A percentile compares a stretch with the other conserved stretches of the same genome.
Conservation (phyloP, 257 asterid genomes). For the Solanum dulcamara region DNA sequence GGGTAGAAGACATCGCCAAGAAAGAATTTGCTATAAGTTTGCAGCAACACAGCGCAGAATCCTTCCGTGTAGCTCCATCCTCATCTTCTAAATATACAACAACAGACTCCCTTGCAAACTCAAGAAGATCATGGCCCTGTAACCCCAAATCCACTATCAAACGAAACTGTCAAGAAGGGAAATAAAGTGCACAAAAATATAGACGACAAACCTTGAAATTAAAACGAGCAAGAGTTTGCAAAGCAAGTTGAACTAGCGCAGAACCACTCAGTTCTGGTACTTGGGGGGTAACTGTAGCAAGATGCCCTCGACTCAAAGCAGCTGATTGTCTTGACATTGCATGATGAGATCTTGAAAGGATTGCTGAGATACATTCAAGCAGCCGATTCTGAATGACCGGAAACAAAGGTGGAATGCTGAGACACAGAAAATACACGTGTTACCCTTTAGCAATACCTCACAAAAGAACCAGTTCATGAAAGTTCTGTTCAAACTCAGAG, state of each 20-base stretch:
- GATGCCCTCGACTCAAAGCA: slow-evolving; percentile 44
- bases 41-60: slow-evolving; percentile 98
- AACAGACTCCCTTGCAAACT: slow-evolving; percentile 88
- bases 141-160: slow-evolving; percentile 3
- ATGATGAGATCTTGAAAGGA: slow-evolving; percentile 69
- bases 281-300: slow-evolving; percentile 49
- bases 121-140: slow-evolving; percentile 97
- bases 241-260: slow-evolving; percentile 85
- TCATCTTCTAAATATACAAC: slow-evolving; percentile 88
- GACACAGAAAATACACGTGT: slow-evolving; percentile 10
- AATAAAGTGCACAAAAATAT: not conserved
- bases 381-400: slow-evolving; percentile 78
- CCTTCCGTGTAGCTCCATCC: slow-evolving; percentile 90
- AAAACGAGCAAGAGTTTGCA: slow-evolving; percentile 85
- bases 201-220: slow-evolving; percentile 59
- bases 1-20: slow-evolving; percentile 41
- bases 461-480: not conserved
- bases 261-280: slow-evolving; percentile 78
- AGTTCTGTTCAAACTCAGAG: not conserved
- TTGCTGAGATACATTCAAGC: slow-evolving; percentile 82
- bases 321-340: slow-evolving; percentile 56
- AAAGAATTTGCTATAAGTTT: slow-evolving; percentile 80
- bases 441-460: slow-evolving; percentile 5
- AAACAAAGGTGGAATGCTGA: slow-evolving; percentile 90
- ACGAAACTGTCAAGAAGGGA: not conserved